These are phyloP conservation scores for Arthrobotrys entomopaga DNA, from an alignment of 2,329 filamentous ascomycete genomes.

Conservation along the genomic window DNA sequence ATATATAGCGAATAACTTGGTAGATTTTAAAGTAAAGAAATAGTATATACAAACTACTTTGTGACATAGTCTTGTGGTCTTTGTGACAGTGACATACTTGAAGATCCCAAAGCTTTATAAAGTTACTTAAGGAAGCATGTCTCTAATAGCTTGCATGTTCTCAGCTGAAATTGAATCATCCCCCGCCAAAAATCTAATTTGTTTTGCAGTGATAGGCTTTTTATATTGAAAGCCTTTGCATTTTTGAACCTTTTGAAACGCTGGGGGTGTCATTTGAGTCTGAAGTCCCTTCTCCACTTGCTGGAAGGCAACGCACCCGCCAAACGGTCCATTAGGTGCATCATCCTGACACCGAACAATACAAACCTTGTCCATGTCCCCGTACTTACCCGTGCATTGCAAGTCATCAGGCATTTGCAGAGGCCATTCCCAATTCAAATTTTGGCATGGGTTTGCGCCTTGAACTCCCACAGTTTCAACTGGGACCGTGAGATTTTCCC, in stretches of 20 bases:
- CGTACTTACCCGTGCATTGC: constrained; percentile 18
- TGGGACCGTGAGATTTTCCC: constrained; percentile 17
- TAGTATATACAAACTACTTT: too few relatives aligned
- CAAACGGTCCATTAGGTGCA: constrained; percentile 20
- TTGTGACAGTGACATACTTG: too few relatives aligned
- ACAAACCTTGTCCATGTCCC: neutral
- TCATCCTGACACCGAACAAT: constrained; percentile 14
- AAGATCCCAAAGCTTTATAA: too few relatives aligned
- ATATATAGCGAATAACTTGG: too few relatives aligned
- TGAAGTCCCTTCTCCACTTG: constrained; percentile 1
- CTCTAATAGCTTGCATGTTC: neutral
- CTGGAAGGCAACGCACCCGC: constrained; percentile 23
- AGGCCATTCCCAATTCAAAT: constrained; percentile 23
- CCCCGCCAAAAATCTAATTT: constrained; percentile 19
- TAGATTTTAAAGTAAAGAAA: too few relatives aligned
- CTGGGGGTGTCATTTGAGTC: neutral
- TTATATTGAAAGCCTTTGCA: constrained; percentile 25
- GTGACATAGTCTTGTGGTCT: too few relatives aligned
- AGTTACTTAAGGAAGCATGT: too few relatives aligned
- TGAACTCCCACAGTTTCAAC: constrained; percentile 8
- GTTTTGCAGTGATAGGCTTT: neutral
- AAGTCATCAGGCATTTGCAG: constrained; percentile 13
- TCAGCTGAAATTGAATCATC: neutral
- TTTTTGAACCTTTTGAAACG: constrained; percentile 6
- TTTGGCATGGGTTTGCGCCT: constrained; percentile 22